These are phyloP conservation scores for Brettanomyces custersianus DNA, from an alignment of 805 yeast genomes.

Conservation along the genomic window DNA sequence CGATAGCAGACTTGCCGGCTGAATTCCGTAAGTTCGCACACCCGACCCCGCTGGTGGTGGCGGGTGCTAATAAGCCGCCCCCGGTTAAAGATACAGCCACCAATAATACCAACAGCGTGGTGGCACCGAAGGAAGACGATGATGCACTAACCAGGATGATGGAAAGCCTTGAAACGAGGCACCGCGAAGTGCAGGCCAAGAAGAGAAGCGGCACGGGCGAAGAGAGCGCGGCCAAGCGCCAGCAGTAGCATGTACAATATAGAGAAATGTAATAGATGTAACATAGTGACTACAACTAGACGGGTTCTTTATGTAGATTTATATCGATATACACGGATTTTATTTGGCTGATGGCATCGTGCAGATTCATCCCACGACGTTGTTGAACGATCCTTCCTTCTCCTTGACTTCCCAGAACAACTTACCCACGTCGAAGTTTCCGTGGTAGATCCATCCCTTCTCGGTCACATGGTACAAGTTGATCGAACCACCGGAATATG, in stretches of 20 bases:
- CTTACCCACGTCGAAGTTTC: constrained; percentile 87
- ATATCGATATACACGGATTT: background rate
- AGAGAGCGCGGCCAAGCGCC: background rate
- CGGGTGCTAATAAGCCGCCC: too few species aligned
- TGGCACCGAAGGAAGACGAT: constrained; percentile 8
- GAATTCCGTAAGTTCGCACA: constrained; percentile 13
- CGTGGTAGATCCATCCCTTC: constrained; percentile 92
- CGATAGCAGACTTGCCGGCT: constrained; percentile 7
- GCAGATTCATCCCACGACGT: constrained; percentile 45
- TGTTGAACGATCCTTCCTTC: constrained; percentile 81
- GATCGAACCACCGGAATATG: constrained; percentile 94
- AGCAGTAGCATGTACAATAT: background rate
- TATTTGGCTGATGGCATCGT: background rate
- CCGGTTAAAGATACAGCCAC: too few species aligned
- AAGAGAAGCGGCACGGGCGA: background rate
- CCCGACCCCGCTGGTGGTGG: too few species aligned
- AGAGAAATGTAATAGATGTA: background rate
- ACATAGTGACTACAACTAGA: background rate
- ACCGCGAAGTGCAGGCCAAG: constrained; percentile 8
- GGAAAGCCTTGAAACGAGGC: constrained; percentile 14
- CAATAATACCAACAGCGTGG: too few species aligned
- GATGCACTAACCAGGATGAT: constrained; percentile 15
- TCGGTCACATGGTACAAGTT: constrained; percentile 91
- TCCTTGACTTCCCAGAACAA: constrained; percentile 88
- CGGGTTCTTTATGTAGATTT: background rate